Evolutionary conservation across 805 yeast species (phyloP), one percentile per base, ranked within the genome.

Genomic region (Metschnikowia chrysomelidarum): DNA sequence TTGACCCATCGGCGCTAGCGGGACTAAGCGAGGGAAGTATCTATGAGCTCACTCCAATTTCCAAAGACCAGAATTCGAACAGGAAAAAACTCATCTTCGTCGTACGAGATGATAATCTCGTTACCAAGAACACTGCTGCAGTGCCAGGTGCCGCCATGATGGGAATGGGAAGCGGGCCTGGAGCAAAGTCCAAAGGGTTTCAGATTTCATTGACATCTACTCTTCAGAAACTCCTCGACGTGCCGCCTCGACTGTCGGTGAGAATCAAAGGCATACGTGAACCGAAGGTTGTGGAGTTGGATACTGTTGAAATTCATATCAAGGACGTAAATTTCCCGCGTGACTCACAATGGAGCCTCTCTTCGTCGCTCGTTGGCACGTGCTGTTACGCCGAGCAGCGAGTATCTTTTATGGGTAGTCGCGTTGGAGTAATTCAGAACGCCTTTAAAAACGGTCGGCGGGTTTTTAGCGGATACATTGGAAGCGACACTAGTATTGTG

Each of bases 261-360:
- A 66, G 71, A 47, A 76, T 89, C 3, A 50, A 49, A 23, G 50
- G 67, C 68, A 47, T 64, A 62, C 31, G 70, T 56, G 59, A 62
- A 58, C 13, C 66, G 27, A 59, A 62, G 6, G 57, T 67, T 1
- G 81, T 75, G n/a, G 82, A 77, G 43, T 83, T 89, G 1, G 96
- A 93, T 49, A 72, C 87, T 2, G 75, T 89, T 3, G 98, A 93
- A 51, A 61, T 93, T 4, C 79, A 79, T 53, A 74, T 87, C 34
- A 86, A 80, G 49, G 97, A 93, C 50, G 69, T 87, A 14, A 77
- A 83, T 46, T 62, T 93, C 11, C 78, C 95, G 3, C 67, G 98
- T 46, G 96, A 95, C 41, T 93, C 87, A 49, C 91, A 89, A 88
- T 93, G 98, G 96, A 69, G 75, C 17, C 62, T 91, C 10, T 77